Evolutionary conservation across 2,329 filamentous ascomycete species (phyloP), one percentile per base, ranked within the genome.

Genomic region (Pestalotiopsis fici): DNA sequence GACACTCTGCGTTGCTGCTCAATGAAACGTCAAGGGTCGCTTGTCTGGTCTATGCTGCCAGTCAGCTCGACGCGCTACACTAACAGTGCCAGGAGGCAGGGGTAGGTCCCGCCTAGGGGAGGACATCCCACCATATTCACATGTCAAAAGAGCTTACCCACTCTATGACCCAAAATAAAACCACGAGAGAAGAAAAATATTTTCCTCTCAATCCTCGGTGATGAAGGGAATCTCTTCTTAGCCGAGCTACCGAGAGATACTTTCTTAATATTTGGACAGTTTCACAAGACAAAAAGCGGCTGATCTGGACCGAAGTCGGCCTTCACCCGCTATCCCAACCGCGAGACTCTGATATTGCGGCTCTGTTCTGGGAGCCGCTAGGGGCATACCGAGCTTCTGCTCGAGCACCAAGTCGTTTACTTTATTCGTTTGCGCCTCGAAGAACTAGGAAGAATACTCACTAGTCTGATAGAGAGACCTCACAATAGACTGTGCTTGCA

Each of bases 11-110:
- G 23, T 11, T 6, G 6, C 18, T 31, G 6, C 55, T 57, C 55
- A 57, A 57, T 57, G 55, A 23, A 57, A 57, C 55, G 27, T 57
- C 55, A 57, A 57, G 55, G 55, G 55, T 57, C 27, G 55, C 55
- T 31, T 31, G 55, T 18, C 25, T 27, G 25, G 21, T 57, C 9
- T 23, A 9, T 23, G 15, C 18, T 15, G 15, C 15, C 47, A 54
- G 55, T 31, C 55, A 57, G 55, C 23, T 15, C 25, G 27, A 5
- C 3, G 23, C 55, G 18, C 21, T 57, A 27, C 27, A 28, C 25
- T 57, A 27, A 27, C 23, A 23, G 27, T 57, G 9, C 27, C 55
- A 28, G 55, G 23, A 11, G 27, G 31, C 31, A 35, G 13, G 55
- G 55, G 15, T 12, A 27, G 23, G 27, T 25, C n/a, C n/a, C n/a